Conservation (phyloP, 2,329 filamentous ascomycete species). For the Botryotinia convoluta region DNA sequence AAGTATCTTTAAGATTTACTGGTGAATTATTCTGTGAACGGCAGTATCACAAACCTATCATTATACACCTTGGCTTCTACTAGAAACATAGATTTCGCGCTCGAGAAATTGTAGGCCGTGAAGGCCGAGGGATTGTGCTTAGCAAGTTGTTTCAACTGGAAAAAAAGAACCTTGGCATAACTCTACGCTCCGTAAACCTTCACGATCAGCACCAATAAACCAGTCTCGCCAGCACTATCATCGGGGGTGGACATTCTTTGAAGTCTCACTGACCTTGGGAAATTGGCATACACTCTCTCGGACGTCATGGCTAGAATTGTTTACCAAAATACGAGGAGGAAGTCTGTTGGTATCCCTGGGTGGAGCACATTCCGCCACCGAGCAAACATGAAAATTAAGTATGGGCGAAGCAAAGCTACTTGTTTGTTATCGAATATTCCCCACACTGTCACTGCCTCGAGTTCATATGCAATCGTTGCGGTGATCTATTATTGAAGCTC, state of each 20-base stretch:
- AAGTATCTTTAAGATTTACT: neutral
- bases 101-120: neutral
- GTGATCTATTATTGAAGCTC: neutral
- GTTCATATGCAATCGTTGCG: neutral
- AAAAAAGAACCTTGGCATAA: neutral
- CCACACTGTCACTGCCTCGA: neutral
- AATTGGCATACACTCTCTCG: neutral
- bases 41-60: neutral
- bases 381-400: neutral
- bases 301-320: neutral
- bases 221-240: neutral
- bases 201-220: neutral
- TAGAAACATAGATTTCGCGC: neutral
- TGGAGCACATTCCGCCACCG: neutral
- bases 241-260: neutral
- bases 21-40: neutral
- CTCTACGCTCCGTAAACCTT: neutral
- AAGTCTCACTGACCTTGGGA: slow-evolving; percentile 4
- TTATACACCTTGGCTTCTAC: neutral
- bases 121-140: slow-evolving; percentile 9
- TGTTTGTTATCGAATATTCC: neutral
- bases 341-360: neutral
- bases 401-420: neutral
- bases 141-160: slow-evolving; percentile 7
- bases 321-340: neutral